phyloP scores from a whole-genome alignment of 805 yeast species.

The Dipodascopsis tothii region DNA sequence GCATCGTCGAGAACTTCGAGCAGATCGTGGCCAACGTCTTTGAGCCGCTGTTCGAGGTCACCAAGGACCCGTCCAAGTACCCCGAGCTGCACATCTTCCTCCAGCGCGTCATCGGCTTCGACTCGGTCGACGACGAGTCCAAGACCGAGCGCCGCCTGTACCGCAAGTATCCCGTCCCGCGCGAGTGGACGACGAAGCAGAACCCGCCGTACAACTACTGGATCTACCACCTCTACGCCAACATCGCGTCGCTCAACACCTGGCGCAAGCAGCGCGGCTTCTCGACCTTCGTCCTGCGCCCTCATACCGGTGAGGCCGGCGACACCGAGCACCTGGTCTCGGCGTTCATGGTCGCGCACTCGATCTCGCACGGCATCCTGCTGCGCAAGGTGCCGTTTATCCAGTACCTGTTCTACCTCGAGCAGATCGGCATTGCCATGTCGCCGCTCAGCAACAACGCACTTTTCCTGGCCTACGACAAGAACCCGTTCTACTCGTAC shows the following conservation, averaged over 20 bases:
- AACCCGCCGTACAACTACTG: conserved; percentile 99
- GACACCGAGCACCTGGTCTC: conserved; percentile 94
- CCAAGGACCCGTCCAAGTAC: conserved; percentile 72
- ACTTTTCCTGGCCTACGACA: conserved; percentile 86
- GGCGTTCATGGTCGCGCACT: conserved; percentile 81
- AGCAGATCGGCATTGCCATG: conserved; percentile 97
- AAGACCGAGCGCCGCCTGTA: conserved; percentile 79
- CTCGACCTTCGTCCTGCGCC: conserved; percentile 89
- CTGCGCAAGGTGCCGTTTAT: conserved; percentile 90
- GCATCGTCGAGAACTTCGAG: conserved; percentile 61
- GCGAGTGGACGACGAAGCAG: conserved; percentile 63
- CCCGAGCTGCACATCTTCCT: conserved; percentile 87
- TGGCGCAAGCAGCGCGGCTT: conserved; percentile 69
- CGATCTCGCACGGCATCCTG: conserved; percentile 91
- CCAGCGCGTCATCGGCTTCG: conserved; percentile 94
- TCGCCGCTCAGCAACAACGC: conserved; percentile 97
- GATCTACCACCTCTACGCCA: conserved; percentile 79
- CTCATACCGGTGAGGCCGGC: conserved; percentile 99
- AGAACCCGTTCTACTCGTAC: conserved; percentile 87
- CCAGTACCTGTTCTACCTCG: conserved; percentile 85
- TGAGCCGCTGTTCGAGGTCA: conserved; percentile 83
- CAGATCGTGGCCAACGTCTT: conserved; percentile 74
- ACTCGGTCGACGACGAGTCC: conserved; percentile 96
- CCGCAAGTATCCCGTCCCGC: conserved; percentile 77
- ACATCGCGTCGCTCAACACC: conserved; percentile 75